Conservation (phyloP, 805 yeast genomes). For the Saccharomycopsis guyanensis region DNA sequence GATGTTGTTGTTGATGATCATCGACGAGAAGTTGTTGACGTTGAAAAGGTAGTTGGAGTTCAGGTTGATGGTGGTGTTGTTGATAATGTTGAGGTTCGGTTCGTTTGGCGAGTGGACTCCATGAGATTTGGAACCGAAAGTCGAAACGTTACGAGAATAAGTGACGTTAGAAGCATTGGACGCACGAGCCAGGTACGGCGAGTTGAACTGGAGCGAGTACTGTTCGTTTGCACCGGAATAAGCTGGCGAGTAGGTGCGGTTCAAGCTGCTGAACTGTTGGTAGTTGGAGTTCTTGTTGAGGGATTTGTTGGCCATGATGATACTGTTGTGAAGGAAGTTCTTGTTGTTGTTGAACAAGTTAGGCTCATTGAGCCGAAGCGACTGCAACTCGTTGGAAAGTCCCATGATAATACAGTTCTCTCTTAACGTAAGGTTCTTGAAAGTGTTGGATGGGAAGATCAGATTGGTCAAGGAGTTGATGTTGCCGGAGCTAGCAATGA, state of each 20-base stretch:
- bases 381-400: conserved; percentile 26
- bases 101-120: conserved; percentile 22
- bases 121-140: conserved; percentile 20
- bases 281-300: conserved; percentile 24
- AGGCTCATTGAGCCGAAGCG: conserved; percentile 20
- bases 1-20: conserved; percentile 21
- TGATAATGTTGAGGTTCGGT: conserved; percentile 20
- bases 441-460: conserved; percentile 25
- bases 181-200: conserved; percentile 19
- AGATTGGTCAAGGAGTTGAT: conserved; percentile 21
- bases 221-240: conserved; percentile 8
- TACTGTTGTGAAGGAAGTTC: conserved; percentile 43
- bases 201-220: conserved; percentile 18
- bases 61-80: conserved; percentile 19
- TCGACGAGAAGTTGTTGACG: conserved; percentile 19
- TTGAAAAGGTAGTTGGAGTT: conserved; percentile 19
- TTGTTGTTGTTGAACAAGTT: conserved; percentile 29
- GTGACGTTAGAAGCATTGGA: conserved; percentile 19
- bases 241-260: conserved; percentile 5
- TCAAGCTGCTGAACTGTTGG: conserved; percentile 20
- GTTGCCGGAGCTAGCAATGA: conserved; percentile 26
- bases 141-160: conserved; percentile 15
- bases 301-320: conserved; percentile 44
- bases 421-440: conserved; percentile 20
- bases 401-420: conserved; percentile 21